Base-by-base conservation (phyloP, 2,329 filamentous ascomycete genomes). In the Pestalotiopsis sp. region DNA sequence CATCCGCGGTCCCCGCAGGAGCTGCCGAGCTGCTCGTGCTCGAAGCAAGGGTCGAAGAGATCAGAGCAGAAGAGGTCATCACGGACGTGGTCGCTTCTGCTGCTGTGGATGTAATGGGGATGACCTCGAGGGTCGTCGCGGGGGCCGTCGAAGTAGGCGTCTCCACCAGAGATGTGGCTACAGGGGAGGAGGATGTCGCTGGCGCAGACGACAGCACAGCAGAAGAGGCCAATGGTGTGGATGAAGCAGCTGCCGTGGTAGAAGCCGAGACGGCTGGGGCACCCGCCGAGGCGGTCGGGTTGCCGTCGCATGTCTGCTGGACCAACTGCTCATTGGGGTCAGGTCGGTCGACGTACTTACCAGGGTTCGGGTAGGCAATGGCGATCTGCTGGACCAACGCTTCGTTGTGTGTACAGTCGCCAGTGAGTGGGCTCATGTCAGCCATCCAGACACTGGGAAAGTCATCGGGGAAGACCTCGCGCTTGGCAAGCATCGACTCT, bases 391-490 rank as follows among this genome's bases (percentile, higher is more conserved):
- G 60, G 5, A 89, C 84, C 11, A 83, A 73, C 1, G 78, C 77
- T 20, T 89, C 86, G 0, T 73, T 74, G 6, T 89, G 91, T 0
- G 70, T 78, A 78, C 91, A 93, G 12, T 81, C 81, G 61, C 84
- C 84, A 11, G 70, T 73, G 4, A 75, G 58, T 0, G 75, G 76
- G 0, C 79, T 81, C 70, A 93, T 79, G 75, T 94, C 93, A 70
- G 90, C 91, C 14, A 91, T 86, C 75, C 93, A 93, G 83, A 94
- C 88, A 49, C 87, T 80, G 0, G 92, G 92, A 58, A 92, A 88
- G 4, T 82, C 75, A 9, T 52, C 59, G 0, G 56, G 56, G n/a
- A 59, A 59, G 11, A 20, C 56, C 59, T 70, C 68, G 68, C 77
- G 73, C 41, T 70, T 72, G 11, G 69, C 31, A 13, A 73, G 38